A percentile compares a stretch with the other conserved stretches of the same genome.
These are phyloP conservation scores for Prosopis cineraria DNA, from an alignment of 306 rosid genomes.

Conservation along the genomic window DNA sequence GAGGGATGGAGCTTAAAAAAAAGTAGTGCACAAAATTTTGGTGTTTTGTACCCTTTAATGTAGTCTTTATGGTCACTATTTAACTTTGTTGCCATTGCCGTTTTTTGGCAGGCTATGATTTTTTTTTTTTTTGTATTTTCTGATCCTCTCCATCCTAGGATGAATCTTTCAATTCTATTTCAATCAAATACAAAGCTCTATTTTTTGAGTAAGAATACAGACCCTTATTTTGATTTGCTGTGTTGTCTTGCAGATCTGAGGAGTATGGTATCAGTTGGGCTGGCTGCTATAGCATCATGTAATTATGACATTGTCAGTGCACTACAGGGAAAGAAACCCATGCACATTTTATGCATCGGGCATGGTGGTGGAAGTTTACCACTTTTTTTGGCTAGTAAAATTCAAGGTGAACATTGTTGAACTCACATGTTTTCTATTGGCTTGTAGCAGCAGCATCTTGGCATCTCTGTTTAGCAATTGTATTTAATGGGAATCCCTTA, in stretches of 20 bases:
- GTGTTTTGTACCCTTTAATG: background rate
- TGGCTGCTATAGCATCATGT: constrained; percentile 73
- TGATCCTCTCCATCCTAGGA: constrained; percentile 1
- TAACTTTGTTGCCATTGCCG: background rate
- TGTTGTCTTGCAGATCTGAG: constrained; percentile 66
- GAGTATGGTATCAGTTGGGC: constrained; percentile 88
- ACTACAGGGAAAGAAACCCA: constrained; percentile 57
- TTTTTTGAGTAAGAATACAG: too few species aligned
- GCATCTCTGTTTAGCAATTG: constrained; percentile 1
- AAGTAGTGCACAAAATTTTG: background rate
- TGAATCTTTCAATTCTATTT: constrained; percentile 15
- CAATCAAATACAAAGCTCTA: background rate
- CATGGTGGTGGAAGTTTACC: constrained; percentile 98
- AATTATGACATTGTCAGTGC: constrained; percentile 59
- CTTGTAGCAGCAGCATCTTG: constrained; percentile 13
- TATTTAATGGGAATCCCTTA: background rate
- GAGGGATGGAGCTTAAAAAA: background rate
- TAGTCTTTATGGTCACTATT: background rate
- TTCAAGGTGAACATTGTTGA: constrained; percentile 59
- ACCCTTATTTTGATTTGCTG: constrained; percentile 26
- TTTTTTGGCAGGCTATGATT: background rate
- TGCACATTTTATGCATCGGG: constrained; percentile 83
- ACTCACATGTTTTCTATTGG: background rate
- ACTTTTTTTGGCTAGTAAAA: constrained; percentile 77
- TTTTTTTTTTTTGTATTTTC: background rate